A percentile compares a stretch with the other conserved stretches of the same genome.
These are phyloP conservation scores for Asterochloris erici DNA, from an alignment of 139 green algal species.

Conservation along the genomic window DNA sequence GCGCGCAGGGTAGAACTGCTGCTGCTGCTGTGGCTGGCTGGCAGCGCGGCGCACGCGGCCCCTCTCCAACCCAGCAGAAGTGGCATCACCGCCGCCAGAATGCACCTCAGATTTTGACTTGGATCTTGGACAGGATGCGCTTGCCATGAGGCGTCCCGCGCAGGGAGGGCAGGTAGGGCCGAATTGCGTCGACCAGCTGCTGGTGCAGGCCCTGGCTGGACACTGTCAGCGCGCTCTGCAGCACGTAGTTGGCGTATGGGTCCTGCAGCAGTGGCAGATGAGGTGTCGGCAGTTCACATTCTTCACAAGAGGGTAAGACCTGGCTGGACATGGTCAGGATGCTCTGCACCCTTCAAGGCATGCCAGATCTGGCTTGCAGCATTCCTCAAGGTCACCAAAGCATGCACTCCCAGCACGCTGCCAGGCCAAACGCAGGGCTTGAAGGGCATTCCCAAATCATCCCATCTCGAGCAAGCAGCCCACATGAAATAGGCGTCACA, in stretches of 20 bases:
- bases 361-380: too few relatives aligned
- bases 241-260: slow-evolving; percentile 93
- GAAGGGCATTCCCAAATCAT: background rate
- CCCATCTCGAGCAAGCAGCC: too few relatives aligned
- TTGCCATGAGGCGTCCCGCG: slow-evolving; percentile 94
- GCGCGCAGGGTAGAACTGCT: too few relatives aligned
- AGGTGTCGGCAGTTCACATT: background rate
- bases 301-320: too few relatives aligned
- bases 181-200: slow-evolving; percentile 87
- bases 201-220: slow-evolving; percentile 62
- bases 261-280: slow-evolving; percentile 55
- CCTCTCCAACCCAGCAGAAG: background rate
- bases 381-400: too few relatives aligned
- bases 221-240: slow-evolving; percentile 63
- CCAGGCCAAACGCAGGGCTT: background rate
- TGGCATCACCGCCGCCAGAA: background rate
- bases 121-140: slow-evolving; percentile 81
- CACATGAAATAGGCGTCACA: too few relatives aligned
- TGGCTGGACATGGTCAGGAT: background rate
- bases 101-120: slow-evolving; percentile 47
- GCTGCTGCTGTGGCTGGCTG: too few relatives aligned
- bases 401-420: too few relatives aligned
- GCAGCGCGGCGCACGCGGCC: too few relatives aligned
- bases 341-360: too few relatives aligned
- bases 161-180: slow-evolving; percentile 82